phyloP scores from a whole-genome alignment of 2,329 filamentous ascomycete genomes.

The Aaosphaeria arxii region DNA sequence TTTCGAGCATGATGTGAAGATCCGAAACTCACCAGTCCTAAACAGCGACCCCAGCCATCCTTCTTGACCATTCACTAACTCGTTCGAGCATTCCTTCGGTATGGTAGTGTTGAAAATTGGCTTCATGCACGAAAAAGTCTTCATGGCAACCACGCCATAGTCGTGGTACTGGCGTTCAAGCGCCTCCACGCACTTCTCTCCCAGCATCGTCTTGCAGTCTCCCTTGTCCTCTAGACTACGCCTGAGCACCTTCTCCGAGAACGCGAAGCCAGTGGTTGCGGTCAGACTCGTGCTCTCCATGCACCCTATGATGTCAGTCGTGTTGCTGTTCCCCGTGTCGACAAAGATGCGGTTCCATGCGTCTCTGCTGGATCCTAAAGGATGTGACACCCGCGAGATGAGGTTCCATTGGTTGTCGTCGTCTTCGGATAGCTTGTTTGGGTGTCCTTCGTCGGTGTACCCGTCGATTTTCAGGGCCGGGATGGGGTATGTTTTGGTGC shows the following conservation, averaged over 20 bases:
- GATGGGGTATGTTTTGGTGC: background rate
- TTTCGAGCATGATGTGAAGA: background rate
- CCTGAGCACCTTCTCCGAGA: slow-evolving; percentile 2
- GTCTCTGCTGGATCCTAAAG: too few relatives aligned
- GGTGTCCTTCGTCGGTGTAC: background rate
- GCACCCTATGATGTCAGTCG: background rate
- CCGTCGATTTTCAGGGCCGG: background rate
- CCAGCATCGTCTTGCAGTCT: slow-evolving; percentile 5
- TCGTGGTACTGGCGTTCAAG: background rate
- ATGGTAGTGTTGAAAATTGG: background rate
- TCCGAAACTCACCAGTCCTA: background rate
- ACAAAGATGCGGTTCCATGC: background rate
- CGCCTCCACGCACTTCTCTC: slow-evolving; percentile 4
- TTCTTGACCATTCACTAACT: slow-evolving; percentile 1
- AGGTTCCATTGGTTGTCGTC: background rate
- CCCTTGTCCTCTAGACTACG: slow-evolving; percentile 2
- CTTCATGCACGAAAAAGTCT: background rate
- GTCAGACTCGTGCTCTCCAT: background rate
- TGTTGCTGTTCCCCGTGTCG: slow-evolving; percentile 1
- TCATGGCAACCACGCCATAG: background rate
- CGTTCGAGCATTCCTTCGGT: background rate
- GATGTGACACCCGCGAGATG: background rate
- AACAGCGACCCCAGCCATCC: background rate
- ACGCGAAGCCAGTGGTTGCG: background rate
- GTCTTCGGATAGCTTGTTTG: background rate